Conservation (phyloP, 2,329 filamentous ascomycete genomes). For the Thyridium curvatum region DNA sequence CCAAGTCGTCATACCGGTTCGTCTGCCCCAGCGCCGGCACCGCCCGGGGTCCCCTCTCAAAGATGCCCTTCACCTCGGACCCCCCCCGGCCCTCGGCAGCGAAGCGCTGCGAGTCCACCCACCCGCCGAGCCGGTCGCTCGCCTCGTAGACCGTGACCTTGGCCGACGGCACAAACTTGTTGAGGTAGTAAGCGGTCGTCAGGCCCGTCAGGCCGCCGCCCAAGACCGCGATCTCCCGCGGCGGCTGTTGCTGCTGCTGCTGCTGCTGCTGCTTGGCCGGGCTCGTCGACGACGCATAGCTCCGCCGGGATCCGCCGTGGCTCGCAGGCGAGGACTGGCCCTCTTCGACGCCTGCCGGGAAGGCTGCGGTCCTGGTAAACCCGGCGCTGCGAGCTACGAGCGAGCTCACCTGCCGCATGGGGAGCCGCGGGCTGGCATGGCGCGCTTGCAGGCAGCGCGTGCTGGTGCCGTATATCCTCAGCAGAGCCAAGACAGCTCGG, state of each 20-base stretch:
- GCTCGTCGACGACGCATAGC: no score
- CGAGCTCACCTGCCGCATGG: no score
- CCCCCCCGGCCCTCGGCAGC: slow-evolving; percentile 41
- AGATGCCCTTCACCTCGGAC: slow-evolving; percentile 28
- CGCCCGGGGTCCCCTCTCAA: slow-evolving; percentile 81
- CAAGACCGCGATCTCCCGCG: slow-evolving; percentile 54
- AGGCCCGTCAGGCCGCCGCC: slow-evolving; percentile 83
- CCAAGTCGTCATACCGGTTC: slow-evolving; percentile 50
- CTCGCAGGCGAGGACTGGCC: no score
- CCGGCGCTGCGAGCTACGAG: no score
- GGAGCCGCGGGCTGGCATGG: no score
- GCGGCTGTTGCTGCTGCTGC: no score
- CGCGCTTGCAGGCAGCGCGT: slow-evolving; percentile 6
- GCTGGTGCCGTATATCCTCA: slow-evolving; percentile 12
- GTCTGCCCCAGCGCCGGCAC: slow-evolving; percentile 46
- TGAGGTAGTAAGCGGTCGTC: slow-evolving; percentile 69
- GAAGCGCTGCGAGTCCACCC: slow-evolving; percentile 60
- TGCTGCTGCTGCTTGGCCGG: no score
- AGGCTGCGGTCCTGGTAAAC: no score
- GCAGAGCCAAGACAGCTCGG: slow-evolving; percentile 3
- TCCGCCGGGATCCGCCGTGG: no score
- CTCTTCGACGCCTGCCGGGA: no score
- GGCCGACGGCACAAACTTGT: slow-evolving; percentile 55
- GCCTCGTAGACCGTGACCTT: slow-evolving; percentile 80
- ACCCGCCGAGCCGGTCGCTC: slow-evolving; percentile 67